Evolutionary conservation across 345 rosid species (phyloP), one percentile per base, ranked within the genome.

Genomic region (Aethionema arabicum): DNA sequence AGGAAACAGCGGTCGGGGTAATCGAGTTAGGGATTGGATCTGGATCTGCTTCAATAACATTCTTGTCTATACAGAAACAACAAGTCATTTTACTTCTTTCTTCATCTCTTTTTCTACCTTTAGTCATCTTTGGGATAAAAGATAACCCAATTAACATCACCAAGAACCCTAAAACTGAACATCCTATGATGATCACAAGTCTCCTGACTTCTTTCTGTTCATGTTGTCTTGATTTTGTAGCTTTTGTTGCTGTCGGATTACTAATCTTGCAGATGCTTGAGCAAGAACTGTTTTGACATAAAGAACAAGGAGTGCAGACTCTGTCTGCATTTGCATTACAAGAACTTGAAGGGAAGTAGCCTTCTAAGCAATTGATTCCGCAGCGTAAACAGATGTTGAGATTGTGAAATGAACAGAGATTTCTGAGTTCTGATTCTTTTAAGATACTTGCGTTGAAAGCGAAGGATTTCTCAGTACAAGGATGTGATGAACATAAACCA

Each of bases 251-350:
- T 8, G 66, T 64, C 39, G 79, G 62, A 4, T 50, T 56, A 37
- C 33, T n/a, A 41, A 82, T 68, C 38, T 91, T 82, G 44, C 97
- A 90, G 29, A 73, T 68, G 31, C 59, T 75, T 76, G 74, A 73
- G 48, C 97, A 92, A 66, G 95, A 81, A 61, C 85, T 87, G 78
- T 80, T 92, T 77, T 92, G 99, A 82, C 97, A 92, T 62, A 92
- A 80, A 10, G 97, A 92, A 66, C 99, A 92, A 59, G 85, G 78
- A 11, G 91, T 84, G 74, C 97, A 92, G n/a, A 83, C 78, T 56
- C 91, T 68, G 41, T 90, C 96, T 0, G 88, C 79, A 68, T 79
- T 83, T 9, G 74, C 59, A 16, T 82, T 83, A 61, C 97, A 90
- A 1, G 46, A 65, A 33, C 91, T 90, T 0, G 97, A 93, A 71